Evolutionary conservation across 1,139 yeast genomes (phyloP).

Genomic region (Pichia norvegensis): DNA sequence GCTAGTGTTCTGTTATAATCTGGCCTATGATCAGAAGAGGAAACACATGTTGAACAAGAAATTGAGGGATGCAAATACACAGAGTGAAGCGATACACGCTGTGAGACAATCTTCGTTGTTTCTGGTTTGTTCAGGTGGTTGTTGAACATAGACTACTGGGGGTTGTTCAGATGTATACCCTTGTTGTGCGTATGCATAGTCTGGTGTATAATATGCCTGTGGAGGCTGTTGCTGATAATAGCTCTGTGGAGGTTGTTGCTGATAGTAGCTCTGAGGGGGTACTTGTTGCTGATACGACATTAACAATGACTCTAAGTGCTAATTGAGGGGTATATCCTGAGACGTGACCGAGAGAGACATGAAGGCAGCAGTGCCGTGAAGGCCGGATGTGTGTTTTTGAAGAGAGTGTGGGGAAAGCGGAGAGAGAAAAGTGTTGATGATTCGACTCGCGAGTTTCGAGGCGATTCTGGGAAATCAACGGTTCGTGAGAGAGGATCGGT

Average conservation of each 20-base stretch:
- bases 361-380: no score
- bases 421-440: no score
- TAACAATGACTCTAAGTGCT: no score
- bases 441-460: background rate
- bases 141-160: slow-evolving; percentile 61
- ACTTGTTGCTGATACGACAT: background rate
- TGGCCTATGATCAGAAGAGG: background rate
- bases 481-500: background rate
- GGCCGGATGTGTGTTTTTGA: no score
- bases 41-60: background rate
- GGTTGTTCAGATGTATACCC: slow-evolving; percentile 39
- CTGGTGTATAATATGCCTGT: slow-evolving; percentile 29
- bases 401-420: no score
- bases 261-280: background rate
- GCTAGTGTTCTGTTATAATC: no score
- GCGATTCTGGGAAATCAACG: background rate
- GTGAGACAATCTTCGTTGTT: slow-evolving; percentile 45
- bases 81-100: slow-evolving; percentile 63
- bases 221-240: slow-evolving; percentile 25
- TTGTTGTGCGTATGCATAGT: slow-evolving; percentile 26
- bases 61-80: slow-evolving; percentile 41
- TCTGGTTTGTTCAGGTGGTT: slow-evolving; percentile 39
- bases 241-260: background rate
- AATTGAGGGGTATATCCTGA: background rate
- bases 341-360: background rate